A percentile compares a stretch with the other conserved stretches of the same genome.
phyloP scores from a whole-genome alignment of 139 green algal species.

The Bryopsis sp. region DNA sequence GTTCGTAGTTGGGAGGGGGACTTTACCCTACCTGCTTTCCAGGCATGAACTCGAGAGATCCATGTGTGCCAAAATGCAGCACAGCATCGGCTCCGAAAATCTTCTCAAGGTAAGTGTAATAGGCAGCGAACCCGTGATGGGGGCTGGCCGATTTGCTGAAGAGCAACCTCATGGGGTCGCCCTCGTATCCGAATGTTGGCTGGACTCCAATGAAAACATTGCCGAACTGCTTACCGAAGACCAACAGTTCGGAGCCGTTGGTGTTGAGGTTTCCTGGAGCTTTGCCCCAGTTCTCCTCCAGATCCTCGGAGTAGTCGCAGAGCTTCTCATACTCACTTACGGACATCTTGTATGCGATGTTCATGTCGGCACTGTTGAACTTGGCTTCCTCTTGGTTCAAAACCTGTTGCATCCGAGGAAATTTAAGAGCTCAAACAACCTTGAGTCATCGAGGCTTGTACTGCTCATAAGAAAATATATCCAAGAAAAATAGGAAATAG shows the following conservation, averaged over 20 bases:
- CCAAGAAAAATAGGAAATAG: neutral
- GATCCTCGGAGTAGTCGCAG: slow-evolving; percentile 80
- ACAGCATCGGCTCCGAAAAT: slow-evolving; percentile 95
- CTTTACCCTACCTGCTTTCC: slow-evolving; percentile 90
- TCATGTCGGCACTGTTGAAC: slow-evolving; percentile 91
- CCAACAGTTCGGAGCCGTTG: slow-evolving; percentile 92
- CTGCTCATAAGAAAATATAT: neutral
- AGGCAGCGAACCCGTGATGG: slow-evolving; percentile 99
- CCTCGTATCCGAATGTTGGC: slow-evolving; percentile 99
- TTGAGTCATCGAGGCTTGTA: too few relatives aligned
- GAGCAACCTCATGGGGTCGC: slow-evolving; percentile 97
- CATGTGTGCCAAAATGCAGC: slow-evolving; percentile 98
- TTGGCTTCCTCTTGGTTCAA: slow-evolving; percentile 83
- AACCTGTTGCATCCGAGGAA: slow-evolving; percentile 29
- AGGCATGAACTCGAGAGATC: slow-evolving; percentile 99
- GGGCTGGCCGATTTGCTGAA: slow-evolving; percentile 87
- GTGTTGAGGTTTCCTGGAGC: slow-evolving; percentile 92
- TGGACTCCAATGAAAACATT: slow-evolving; percentile 99
- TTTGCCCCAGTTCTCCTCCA: slow-evolving; percentile 99
- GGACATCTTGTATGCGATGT: slow-evolving; percentile 91
- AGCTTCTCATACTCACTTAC: slow-evolving; percentile 85
- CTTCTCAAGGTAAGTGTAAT: slow-evolving; percentile 98
- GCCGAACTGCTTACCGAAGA: slow-evolving; percentile 95
- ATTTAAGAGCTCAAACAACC: too few relatives aligned
- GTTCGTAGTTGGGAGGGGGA: too few relatives aligned